A percentile compares a stretch with the other conserved stretches of the same genome.
Evolutionary conservation across 2,329 filamentous ascomycete genomes (phyloP).

Genomic region (Pestalotiopsis sp.): DNA sequence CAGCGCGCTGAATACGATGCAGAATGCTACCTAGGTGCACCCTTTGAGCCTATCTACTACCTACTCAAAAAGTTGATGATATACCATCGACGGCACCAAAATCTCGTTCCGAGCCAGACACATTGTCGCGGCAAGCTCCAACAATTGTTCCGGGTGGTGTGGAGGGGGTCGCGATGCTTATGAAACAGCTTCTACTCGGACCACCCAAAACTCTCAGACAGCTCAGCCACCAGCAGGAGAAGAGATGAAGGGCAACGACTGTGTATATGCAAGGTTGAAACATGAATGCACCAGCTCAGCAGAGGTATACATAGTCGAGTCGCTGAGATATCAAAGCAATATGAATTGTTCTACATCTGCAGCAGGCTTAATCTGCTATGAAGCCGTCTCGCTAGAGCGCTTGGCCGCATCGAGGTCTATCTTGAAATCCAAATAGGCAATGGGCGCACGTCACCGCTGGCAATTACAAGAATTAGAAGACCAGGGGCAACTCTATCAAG

Average conservation of each 20-base stretch:
- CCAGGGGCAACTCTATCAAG: background rate
- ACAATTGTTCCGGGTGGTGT: slow-evolving; percentile 2
- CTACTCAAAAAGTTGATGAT: background rate
- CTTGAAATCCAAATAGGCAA: background rate
- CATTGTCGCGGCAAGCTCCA: background rate
- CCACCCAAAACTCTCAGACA: slow-evolving; percentile 3
- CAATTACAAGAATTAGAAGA: background rate
- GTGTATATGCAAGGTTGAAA: slow-evolving; percentile 3
- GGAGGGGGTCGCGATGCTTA: background rate
- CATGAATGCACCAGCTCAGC: background rate
- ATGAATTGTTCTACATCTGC: background rate
- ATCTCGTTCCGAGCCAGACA: background rate
- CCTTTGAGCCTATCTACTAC: background rate
- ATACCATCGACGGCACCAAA: background rate
- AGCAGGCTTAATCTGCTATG: background rate
- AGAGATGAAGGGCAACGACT: background rate
- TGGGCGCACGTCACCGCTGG: background rate
- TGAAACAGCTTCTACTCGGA: slow-evolving; percentile 2
- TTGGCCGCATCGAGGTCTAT: background rate
- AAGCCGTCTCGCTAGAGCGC: background rate
- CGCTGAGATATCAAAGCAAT: background rate
- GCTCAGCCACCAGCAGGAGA: background rate
- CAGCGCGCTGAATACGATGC: background rate
- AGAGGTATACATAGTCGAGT: background rate
- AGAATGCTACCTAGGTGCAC: background rate